Evolutionary conservation across 2,329 filamentous ascomycete genomes (phyloP).

Genomic region (Chaetomium strumarium): DNA sequence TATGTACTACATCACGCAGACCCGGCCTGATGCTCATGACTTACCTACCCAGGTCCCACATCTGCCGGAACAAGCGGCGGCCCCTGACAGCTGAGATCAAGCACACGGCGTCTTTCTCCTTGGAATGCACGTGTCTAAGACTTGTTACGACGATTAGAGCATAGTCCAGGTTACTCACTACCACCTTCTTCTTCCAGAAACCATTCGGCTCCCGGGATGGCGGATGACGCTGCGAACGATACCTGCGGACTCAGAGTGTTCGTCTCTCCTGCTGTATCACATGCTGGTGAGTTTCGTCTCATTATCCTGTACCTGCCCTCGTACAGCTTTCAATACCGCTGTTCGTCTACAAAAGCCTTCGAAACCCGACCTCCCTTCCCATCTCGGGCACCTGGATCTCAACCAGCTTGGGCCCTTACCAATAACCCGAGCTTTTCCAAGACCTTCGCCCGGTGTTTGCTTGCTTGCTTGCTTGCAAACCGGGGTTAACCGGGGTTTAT

Average conservation of each 20-base stretch:
- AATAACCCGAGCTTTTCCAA: not conserved
- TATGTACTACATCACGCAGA: too few species aligned
- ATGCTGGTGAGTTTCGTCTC: not conserved
- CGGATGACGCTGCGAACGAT: not conserved
- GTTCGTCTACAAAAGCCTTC: constrained; percentile 10
- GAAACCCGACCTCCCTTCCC: not conserved
- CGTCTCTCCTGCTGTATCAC: constrained; percentile 2
- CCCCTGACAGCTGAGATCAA: not conserved
- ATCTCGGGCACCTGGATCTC: not conserved
- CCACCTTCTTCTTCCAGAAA: constrained; percentile 2
- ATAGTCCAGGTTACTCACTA: not conserved
- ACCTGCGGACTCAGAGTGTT: not conserved
- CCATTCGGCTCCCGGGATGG: not conserved
- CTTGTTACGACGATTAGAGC: not conserved
- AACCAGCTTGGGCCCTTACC: not conserved
- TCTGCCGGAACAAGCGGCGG: not conserved
- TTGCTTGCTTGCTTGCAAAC: not conserved
- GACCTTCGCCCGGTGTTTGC: not conserved
- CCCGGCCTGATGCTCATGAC: not conserved
- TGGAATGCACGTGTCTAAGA: not conserved
- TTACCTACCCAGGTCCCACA: not conserved
- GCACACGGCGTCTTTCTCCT: not conserved
- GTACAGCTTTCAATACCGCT: not conserved
- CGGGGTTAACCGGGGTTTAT: not conserved
- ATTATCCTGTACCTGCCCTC: not conserved